A percentile compares a stretch with the other conserved stretches of the same genome.
Conservation (phyloP, 805 yeast genomes). For the Candida anglica region DNA sequence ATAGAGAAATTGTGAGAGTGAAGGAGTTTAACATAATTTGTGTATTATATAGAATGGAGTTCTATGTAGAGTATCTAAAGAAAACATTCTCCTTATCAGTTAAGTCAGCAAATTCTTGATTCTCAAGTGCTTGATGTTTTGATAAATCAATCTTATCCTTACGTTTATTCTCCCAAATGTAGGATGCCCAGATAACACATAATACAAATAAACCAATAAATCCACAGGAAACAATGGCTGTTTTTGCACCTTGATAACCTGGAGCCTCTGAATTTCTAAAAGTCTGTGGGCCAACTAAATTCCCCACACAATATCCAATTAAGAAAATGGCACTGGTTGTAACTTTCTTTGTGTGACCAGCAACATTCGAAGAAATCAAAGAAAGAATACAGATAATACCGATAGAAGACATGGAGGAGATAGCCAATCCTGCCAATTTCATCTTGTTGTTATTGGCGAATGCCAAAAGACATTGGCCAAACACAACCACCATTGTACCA, state of each 20-base stretch:
- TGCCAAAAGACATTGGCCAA: conserved; percentile 27
- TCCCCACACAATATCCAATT: conserved; percentile 25
- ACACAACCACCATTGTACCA: conserved; percentile 14
- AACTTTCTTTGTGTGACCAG: conserved; percentile 24
- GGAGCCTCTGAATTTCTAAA: conserved; percentile 22
- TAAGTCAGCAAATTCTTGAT: too few relatives aligned
- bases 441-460: conserved; percentile 21
- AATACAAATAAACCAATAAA: conserved; percentile 8
- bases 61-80: conserved; percentile 26
- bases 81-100: conserved; percentile 35
- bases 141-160: conserved; percentile 13
- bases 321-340: conserved; percentile 21
- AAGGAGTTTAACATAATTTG: neutral
- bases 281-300: conserved; percentile 23
- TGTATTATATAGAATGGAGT: too few relatives aligned
- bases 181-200: conserved; percentile 9
- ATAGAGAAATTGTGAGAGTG: neutral
- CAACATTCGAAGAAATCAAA: conserved; percentile 18
- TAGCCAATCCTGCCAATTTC: conserved; percentile 26
- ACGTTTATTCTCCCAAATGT: conserved; percentile 10
- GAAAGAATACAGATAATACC: conserved; percentile 16
- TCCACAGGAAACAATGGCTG: conserved; percentile 13
- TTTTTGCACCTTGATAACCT: conserved; percentile 19
- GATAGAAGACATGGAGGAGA: conserved; percentile 24
- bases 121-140: conserved; percentile 24